phyloP scores from a whole-genome alignment of 495 filamentous ascomycete species.

The Clohesyomyces aquaticus region DNA sequence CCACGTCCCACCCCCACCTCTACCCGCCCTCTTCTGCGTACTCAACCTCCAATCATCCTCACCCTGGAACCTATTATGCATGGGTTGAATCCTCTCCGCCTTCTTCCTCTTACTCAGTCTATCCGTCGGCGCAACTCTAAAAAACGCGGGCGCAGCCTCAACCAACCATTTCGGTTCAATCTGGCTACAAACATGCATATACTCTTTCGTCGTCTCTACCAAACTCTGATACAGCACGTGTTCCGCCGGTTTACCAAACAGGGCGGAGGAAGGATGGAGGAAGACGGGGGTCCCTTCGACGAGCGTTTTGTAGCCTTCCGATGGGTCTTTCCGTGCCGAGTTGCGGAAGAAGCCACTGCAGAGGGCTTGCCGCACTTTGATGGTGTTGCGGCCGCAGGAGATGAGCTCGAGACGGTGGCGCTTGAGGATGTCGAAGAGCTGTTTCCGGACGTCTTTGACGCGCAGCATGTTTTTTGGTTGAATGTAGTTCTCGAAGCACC shows the following conservation, averaged over 20 bases:
- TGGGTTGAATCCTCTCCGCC: slow-evolving; percentile 89
- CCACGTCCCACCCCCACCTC: slow-evolving; percentile 95
- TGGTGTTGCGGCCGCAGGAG: slow-evolving; percentile 83
- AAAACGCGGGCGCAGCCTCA: slow-evolving; percentile 94
- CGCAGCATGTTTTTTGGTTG: slow-evolving; percentile 85
- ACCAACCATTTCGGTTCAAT: slow-evolving; percentile 95
- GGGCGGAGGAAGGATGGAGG: slow-evolving; percentile 84
- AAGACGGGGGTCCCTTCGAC: slow-evolving; percentile 94
- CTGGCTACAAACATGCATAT: slow-evolving; percentile 89
- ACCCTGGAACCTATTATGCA: slow-evolving; percentile 88
- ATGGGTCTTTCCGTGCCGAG: slow-evolving; percentile 89
- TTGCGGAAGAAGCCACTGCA: slow-evolving; percentile 97
- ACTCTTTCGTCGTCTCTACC: slow-evolving; percentile 93
- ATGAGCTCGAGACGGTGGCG: slow-evolving; percentile 81
- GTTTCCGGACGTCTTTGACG: slow-evolving; percentile 87
- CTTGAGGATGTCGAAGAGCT: slow-evolving; percentile 90
- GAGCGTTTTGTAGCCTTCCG: slow-evolving; percentile 95
- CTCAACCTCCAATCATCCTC: slow-evolving; percentile 94
- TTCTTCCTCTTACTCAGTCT: slow-evolving; percentile 88
- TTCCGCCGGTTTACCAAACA: slow-evolving; percentile 95
- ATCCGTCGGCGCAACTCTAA: slow-evolving; percentile 93
- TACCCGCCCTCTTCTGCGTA: slow-evolving; percentile 83
- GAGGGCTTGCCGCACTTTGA: slow-evolving; percentile 86
- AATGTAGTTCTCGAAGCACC: slow-evolving; percentile 98
- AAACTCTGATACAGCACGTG: slow-evolving; percentile 91